Evolutionary conservation across 257 asterid genomes (phyloP), one percentile per base, ranked within the genome.

Genomic region (Solanum lignicaule): DNA sequence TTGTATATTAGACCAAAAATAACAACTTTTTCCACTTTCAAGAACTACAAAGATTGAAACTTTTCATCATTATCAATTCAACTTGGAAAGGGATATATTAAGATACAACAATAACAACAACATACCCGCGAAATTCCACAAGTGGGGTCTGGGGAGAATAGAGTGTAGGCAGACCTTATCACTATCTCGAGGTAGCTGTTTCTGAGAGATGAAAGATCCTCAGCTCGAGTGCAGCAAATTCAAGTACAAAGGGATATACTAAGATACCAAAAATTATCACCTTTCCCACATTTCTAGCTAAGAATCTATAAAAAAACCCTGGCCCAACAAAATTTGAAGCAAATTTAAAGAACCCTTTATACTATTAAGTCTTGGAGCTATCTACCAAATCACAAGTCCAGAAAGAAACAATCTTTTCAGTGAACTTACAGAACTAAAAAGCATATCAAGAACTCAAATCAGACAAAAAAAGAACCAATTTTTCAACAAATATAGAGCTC

Each of bases 11-110:
- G 84, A 35, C 38, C 18, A 46, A 89, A 72, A n/a, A 58, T 11
- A n/a, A 36, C 18, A 83, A 81, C 36, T 62, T 83, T 87, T n/a
- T 81, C 85, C 83, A 71, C 33, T 86, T 72, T 73, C 86, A 82
- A 89, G 74, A 87, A 9, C 76, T 87, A 85, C 71, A 88, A 55
- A 58, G 69, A 84, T 87, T 79, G 39, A 66, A 29, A 52, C 27
- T 91, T 91, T 88, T 76, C 87, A 78, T 41, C 93, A 86, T 87
- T 66, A 91, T 89, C 92, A 87, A 52, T 27, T 74, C 27, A 72
- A 87, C 66, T 52, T 86, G 41, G 41, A 9, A 86, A 72, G 16
- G 79, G 79, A 88, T 38, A 52, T 81, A 48, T 10, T 48, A 81
- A 79, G 66, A 27, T 20, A 55, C 65, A 55, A 55, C 41, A 38